Base-by-base conservation (phyloP, 2,329 filamentous ascomycete species). In the Aspergillus quadrilineatus region DNA sequence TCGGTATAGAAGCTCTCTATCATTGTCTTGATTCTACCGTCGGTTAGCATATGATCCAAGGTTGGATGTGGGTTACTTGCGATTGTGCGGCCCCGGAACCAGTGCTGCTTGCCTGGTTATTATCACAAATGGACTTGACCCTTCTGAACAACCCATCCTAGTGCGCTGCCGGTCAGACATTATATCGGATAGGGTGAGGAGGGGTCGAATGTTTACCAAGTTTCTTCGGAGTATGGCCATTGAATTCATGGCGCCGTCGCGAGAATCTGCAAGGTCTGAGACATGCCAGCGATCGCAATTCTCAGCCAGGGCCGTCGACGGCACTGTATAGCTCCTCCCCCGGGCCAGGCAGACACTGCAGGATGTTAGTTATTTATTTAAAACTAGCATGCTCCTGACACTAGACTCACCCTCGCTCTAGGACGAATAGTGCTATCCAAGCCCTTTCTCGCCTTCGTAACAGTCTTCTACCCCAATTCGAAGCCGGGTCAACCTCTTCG, bases 361-460 rank as follows among this genome's bases (percentile, higher is more conserved):
- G 2, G 22, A 29, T 17, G 39, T 52, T 46, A 14, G 8, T n/a
- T 10, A 44, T 8, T 8, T 37, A n/a, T 9, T 14, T 15, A 36
- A 36, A 29, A 5, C 9, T 12, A 49, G 26, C 22, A 44, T 4
- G 9, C 14, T 7, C 12, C 22, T 17, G 22, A 22, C 22, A 22
- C 34, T 8, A 10, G 36, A 26, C 65, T 52, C 50, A 85, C 78
- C 87, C 88, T 71, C 88, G 78, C 66, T 90, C 88, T 0, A 90
- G 79, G 0, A 89, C 87, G 67, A 89, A 90, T 1, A 90, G 72
- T 0, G 87, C 84, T 55, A 90, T 80, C 87, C 87, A 90, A 6
- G 84, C 84, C 59, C 88, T 77, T 69, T 90, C 88, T 46, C 88
- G 78, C 52, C 86, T 79, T 42, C 88, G 79, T 3, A 90, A 70